Evolutionary conservation across 2,329 filamentous ascomycete species (phyloP), one percentile per base, ranked within the genome.

Genomic region (Arachnomyces sp.): DNA sequence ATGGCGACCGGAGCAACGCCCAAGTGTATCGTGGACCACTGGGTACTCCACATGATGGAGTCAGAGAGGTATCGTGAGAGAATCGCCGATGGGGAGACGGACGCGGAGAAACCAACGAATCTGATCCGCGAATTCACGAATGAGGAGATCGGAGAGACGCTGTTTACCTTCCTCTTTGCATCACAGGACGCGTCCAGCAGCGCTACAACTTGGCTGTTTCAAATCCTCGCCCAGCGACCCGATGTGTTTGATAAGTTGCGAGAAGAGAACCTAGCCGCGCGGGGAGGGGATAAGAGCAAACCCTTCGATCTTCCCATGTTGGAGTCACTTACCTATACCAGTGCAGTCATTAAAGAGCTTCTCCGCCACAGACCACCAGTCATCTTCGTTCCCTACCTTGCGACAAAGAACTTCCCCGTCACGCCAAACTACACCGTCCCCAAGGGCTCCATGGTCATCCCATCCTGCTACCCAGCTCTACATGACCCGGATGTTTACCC

Each of bases 21-120:
- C 30, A 82, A 80, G 47, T 94, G 86, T 61, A 93, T 94, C 61
- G 83, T 94, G 72, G 88, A 95, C 60, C 82, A 78, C 46, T 95
- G 88, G 88, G 71, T 94, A 46, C 74, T 82, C 64, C 73, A 80
- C 49, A 93, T 94, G 78, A 73, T 92, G 49, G 78, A 87, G 39
- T 90, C 84, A 1, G 76, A 84, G 56, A 73, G 67, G 46, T 93
- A 86, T 74, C 77, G 78, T 41, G 75, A 86, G 60, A 79, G 78
- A 36, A 68, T 84, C 50, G 84, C 77, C 32, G 77, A 75, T 51
- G 86, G 85, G 40, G 70, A 78, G 45, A 70, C 71, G n/a, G 73
- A 56, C 5, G 52, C 51, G 0, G 67, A 70, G 51, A 72, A 68
- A 44, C 72, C 72, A 0, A 46, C 54, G 0, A 71, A 69, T 34